Percentiles rank a stretch among this genome's conserved stretches.
Conservation (phyloP, 2,329 filamentous ascomycete genomes). For the Tricladium varicosporioides region DNA sequence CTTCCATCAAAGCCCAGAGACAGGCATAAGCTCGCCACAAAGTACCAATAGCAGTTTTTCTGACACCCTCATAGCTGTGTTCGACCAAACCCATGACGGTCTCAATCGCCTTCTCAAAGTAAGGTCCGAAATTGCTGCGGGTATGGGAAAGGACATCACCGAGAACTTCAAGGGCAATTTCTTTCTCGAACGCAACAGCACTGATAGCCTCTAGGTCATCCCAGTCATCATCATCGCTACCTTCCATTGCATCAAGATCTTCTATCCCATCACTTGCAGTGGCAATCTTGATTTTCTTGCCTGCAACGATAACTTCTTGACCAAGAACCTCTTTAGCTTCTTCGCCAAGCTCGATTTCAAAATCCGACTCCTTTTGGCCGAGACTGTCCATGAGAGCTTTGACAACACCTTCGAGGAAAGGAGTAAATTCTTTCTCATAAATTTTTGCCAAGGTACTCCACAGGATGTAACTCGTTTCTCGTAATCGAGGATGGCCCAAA, state of each 20-base stretch:
- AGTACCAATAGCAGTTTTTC: constrained; percentile 87
- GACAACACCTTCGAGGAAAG: constrained; percentile 76
- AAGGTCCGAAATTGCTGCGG: constrained; percentile 75
- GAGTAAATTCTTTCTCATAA: constrained; percentile 79
- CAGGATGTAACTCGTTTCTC: constrained; percentile 95
- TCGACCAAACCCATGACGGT: constrained; percentile 77
- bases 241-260: constrained; percentile 58
- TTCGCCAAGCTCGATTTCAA: constrained; percentile 73
- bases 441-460: constrained; percentile 95
- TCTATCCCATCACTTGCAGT: constrained; percentile 58
- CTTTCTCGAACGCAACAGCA: constrained; percentile 90
- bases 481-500: constrained; percentile 84
- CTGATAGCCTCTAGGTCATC: constrained; percentile 82
- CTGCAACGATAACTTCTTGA: constrained; percentile 72
- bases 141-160: constrained; percentile 90
- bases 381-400: constrained; percentile 80
- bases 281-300: constrained; percentile 83
- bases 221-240: constrained; percentile 75
- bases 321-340: constrained; percentile 72
- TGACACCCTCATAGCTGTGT: constrained; percentile 88
- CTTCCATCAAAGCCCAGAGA: constrained; percentile 84
- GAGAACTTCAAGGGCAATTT: constrained; percentile 92
- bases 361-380: constrained; percentile 81
- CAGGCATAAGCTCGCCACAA: constrained; percentile 92
- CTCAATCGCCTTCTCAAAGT: constrained; percentile 85